Percentiles rank a stretch among this genome's conserved stretches.
phyloP scores from a whole-genome alignment of 106 monocot species.

The Dendrobium catenatum region DNA sequence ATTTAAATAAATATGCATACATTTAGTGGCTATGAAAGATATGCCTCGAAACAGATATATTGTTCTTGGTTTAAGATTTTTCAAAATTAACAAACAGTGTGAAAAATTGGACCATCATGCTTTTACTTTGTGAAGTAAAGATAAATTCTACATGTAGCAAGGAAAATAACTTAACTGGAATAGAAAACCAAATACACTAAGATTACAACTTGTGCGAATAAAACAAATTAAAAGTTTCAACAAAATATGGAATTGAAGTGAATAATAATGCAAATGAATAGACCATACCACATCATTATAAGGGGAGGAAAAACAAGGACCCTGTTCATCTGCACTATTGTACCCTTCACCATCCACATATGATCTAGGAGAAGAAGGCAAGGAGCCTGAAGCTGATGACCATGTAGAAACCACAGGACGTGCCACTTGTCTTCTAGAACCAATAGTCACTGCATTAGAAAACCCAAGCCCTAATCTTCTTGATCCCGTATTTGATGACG shows the following conservation, averaged over 20 bases:
- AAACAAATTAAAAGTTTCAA: neutral
- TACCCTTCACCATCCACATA: slow-evolving; percentile 82
- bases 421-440: slow-evolving; percentile 43
- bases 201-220: neutral
- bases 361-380: slow-evolving; percentile 82
- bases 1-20: neutral
- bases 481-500: slow-evolving; percentile 6
- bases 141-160: neutral
- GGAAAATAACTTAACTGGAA: neutral
- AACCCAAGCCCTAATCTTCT: slow-evolving; percentile 35
- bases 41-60: neutral
- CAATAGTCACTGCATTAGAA: slow-evolving; percentile 32
- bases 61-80: neutral
- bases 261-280: slow-evolving; percentile 2
- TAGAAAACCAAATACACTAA: neutral
- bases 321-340: slow-evolving; percentile 95
- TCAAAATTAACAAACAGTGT: neutral
- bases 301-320: slow-evolving; percentile 55
- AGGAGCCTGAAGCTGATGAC: slow-evolving; percentile 49
- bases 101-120: neutral
- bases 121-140: neutral
- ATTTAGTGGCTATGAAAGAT: neutral
- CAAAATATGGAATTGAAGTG: neutral
- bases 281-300: slow-evolving; percentile 70
- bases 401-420: slow-evolving; percentile 52